A percentile compares a stretch with the other conserved stretches of the same genome.
Evolutionary conservation across 371 early-diverging fungal species (phyloP).

Genomic region (Mucor sp.): DNA sequence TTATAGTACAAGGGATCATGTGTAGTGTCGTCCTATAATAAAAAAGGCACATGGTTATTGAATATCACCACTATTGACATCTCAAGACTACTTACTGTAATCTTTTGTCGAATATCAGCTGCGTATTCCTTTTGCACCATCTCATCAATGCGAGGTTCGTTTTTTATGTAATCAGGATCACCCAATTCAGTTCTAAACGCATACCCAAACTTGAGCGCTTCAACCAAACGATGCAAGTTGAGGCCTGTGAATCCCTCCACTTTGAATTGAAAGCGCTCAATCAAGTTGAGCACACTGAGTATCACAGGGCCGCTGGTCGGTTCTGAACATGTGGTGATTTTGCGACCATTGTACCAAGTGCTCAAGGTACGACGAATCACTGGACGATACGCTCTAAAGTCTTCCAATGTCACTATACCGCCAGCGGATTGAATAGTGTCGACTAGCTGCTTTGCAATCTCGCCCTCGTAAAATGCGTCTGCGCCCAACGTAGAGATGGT

Average conservation of each 20-base stretch:
- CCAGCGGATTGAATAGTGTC: constrained; percentile 66
- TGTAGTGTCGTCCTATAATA: constrained; percentile 42
- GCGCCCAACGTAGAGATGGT: constrained; percentile 82
- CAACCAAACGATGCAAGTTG: constrained; percentile 81
- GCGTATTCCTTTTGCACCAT: constrained; percentile 77
- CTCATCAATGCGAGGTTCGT: constrained; percentile 53
- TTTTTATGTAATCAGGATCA: constrained; percentile 75
- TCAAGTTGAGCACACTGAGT: constrained; percentile 83
- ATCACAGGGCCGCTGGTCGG: constrained; percentile 89
- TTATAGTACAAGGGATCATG: constrained; percentile 70
- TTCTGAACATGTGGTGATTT: constrained; percentile 65
- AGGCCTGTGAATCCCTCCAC: constrained; percentile 54
- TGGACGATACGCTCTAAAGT: constrained; percentile 75
- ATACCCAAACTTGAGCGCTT: constrained; percentile 91
- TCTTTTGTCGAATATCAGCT: constrained; percentile 62
- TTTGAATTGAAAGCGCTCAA: constrained; percentile 81
- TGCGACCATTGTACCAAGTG: constrained; percentile 79
- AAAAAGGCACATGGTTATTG: no score
- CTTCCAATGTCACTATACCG: constrained; percentile 84
- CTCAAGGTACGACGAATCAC: constrained; percentile 62
- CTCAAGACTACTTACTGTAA: constrained; percentile 50
- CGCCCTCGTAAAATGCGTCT: constrained; percentile 87
- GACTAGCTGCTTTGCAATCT: constrained; percentile 79
- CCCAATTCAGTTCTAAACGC: constrained; percentile 84
- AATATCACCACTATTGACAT: no score